Evolutionary conservation across 2,329 filamentous ascomycete genomes (phyloP), one percentile per base, ranked within the genome.

Genomic region (Cercospora sp.): DNA sequence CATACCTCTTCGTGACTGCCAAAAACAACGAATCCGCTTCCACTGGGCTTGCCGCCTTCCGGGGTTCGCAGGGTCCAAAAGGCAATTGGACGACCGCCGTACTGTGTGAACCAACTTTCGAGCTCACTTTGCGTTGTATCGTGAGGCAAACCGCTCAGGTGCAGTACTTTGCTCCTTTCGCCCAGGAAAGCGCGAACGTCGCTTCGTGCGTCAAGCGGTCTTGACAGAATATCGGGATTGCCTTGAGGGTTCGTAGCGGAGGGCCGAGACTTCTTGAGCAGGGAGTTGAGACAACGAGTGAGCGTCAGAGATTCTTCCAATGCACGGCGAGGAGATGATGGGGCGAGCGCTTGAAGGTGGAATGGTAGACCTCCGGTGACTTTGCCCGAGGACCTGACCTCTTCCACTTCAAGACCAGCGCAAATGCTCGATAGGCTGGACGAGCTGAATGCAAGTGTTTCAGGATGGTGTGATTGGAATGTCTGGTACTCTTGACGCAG

Each of bases 91-190:
- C 95, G 91, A 60, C 95, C 95, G 72, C 95, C 95, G 78, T 97
- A 99, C 81, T 99, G 95, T 31, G 95, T 99, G 79, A 98, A 99
- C 95, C 95, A 99, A 82, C 94, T 97, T 84, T 99, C 95, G 26
- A 99, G 87, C 83, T 99, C 95, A 3, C 94, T 98, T 82, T 99
- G 95, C 1, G 95, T 99, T 40, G 95, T 99, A 76, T 99, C 95
- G 79, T 99, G 95, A 55, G 95, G 95, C 63, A 99, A 86, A 60
- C 95, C 95, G 76, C 94, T 97, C 90, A 99, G 94, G 81, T 99
- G 95, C 65, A 99, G 88, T 45, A 99, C 94, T 83, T 99, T 99
- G 85, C 94, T 97, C 69, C 95, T 89, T 83, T 99, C 95, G 2
- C 93, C 93, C 66, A 99, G 84, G 83, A 99, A 99, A 63, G 95